These are phyloP conservation scores for rapeseed (Brassica napus) DNA, from an alignment of 345 rosid species.

Conservation along the genomic window Da-Ae NC_063450.1:193001-193500, in stretches of 20 bases:
- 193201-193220: conserved; percentile 82
- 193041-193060: conserved; percentile 60
- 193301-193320: neutral
- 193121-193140: conserved; percentile 61
- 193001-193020: conserved; percentile 83
- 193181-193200: conserved; percentile 56
- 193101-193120: conserved; percentile 73
- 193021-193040: conserved; percentile 72
- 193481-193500: neutral
- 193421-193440: neutral
- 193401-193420: neutral
- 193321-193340: neutral
- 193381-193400: neutral
- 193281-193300: neutral
- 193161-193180: conserved; percentile 78
- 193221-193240: conserved; percentile 42
- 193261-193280: neutral
- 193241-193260: neutral
- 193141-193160: conserved; percentile 70
- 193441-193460: conserved; percentile 1
- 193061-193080: conserved; percentile 56
- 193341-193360: neutral
- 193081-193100: conserved; percentile 71
- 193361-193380: neutral
- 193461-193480: neutral